Base-by-base conservation (phyloP, 306 rosid species). In the Casuarina equisetifolia region DNA sequence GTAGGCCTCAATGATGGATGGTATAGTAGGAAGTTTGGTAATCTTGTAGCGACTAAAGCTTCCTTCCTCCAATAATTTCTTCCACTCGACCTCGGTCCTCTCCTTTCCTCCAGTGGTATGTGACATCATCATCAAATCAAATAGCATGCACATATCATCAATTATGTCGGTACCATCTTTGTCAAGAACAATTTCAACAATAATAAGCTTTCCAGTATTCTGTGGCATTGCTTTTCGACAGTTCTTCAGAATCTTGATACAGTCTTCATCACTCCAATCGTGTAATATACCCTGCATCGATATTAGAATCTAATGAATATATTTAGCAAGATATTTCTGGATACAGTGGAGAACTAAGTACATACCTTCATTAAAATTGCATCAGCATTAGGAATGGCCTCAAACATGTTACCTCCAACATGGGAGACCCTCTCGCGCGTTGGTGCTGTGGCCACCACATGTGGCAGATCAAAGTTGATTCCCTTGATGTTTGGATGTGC, bases 81-180 rank as follows among this genome's bases (percentile, higher is more conserved):
- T 78, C 93, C 97, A 90, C 4, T 88, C 85, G 46, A 77, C 67
- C 61, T 90, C 96, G 0, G 89, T 92, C 43, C 97, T 82, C 19
- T 87, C 88, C 43, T 59, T 77, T 11, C 67, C 67, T 2, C 67
- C 43, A 9, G 39, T 25, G 42, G 73, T 55, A 7, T 55, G 82
- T 0, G 78, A 79, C n/a, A 90, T 81, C 82, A 85, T 84, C 68
- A 84, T 50, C 82, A 90, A 81, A 79, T 92, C 97, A 10, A 84
- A 87, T 1, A 73, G 83, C 8, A 84, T 17, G 1, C 85, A 59
- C 0, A 77, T 64, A 49, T 88, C 91, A 0, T 87, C 88, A 55
- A 90, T 87, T 12, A 71, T 61, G 2, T 76, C 89, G 2, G 74
- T 51, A 0, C 90, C 88, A 3, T 91, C 88, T 0, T 85, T 79